These are phyloP conservation scores for Epichloe hybrida DNA, from an alignment of 2,329 filamentous ascomycete species.

Conservation along the genomic window DNA sequence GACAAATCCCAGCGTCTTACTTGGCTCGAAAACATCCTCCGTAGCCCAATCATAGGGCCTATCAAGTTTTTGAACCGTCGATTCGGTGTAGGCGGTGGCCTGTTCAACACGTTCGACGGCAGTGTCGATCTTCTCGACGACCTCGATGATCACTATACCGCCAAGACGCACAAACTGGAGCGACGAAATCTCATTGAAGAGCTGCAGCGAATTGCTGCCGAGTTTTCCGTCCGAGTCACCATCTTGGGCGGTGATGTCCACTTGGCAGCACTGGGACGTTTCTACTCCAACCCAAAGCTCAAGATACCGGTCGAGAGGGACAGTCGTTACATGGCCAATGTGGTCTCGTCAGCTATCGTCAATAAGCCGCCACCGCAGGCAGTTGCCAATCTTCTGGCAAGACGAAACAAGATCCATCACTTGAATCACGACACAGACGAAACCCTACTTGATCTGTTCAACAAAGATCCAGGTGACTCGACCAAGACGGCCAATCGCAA, in stretches of 20 bases:
- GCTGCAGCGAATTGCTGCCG: slow-evolving; percentile 69
- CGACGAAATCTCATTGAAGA: slow-evolving; percentile 65
- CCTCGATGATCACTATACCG: slow-evolving; percentile 92
- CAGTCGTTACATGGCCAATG: slow-evolving; percentile 87
- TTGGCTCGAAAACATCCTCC: slow-evolving; percentile 91
- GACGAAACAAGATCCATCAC: slow-evolving; percentile 72
- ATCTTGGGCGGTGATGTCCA: slow-evolving; percentile 93
- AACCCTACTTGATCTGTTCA: slow-evolving; percentile 84
- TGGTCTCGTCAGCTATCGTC: slow-evolving; percentile 88
- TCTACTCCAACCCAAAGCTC: slow-evolving; percentile 80
- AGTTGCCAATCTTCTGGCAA: slow-evolving; percentile 82
- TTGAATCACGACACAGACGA: slow-evolving; percentile 67
- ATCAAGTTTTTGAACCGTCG: slow-evolving; percentile 82
- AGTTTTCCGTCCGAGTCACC: slow-evolving; percentile 79
- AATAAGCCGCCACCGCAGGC: slow-evolving; percentile 83
- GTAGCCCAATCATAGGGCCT: slow-evolving; percentile 74
- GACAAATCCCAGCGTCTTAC: slow-evolving; percentile 52
- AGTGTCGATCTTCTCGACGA: slow-evolving; percentile 87
- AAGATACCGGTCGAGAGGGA: slow-evolving; percentile 68
- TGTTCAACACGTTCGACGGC: slow-evolving; percentile 93
- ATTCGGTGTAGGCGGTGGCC: slow-evolving; percentile 68
- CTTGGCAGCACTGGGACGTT: slow-evolving; percentile 79
- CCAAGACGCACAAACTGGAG: slow-evolving; percentile 81
- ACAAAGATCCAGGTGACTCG: slow-evolving; percentile 67
- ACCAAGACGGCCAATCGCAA: slow-evolving; percentile 66